phyloP scores from a whole-genome alignment of 1,284 basidiomycete genomes.

The Uromyces viciae-fabae region DNA sequence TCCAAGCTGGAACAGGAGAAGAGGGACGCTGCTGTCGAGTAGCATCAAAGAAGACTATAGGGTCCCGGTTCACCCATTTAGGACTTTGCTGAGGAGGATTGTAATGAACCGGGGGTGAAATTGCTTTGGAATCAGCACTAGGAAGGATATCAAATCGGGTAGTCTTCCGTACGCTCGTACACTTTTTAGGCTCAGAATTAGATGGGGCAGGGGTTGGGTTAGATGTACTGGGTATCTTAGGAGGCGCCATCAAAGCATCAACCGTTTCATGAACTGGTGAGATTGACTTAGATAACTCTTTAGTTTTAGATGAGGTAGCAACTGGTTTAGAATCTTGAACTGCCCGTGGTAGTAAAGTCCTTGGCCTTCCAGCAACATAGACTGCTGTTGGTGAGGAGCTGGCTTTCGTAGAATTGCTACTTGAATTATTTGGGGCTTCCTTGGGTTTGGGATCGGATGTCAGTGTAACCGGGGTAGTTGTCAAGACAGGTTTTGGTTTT shows the following conservation, averaged over 20 bases:
- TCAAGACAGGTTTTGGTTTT: constrained; percentile 2
- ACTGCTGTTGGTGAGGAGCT: constrained; percentile 4
- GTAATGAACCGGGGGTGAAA: neutral
- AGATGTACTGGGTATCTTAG: constrained; percentile 9
- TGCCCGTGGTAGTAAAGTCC: constrained; percentile 9
- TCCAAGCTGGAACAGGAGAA: constrained; percentile 42
- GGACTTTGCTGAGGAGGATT: neutral
- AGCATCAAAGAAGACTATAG: constrained; percentile 33
- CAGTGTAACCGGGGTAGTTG: neutral
- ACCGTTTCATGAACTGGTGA: neutral
- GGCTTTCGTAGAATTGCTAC: neutral
- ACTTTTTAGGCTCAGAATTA: constrained; percentile 31
- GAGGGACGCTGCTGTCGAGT: constrained; percentile 18
- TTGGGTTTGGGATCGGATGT: neutral
- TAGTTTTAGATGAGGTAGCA: constrained; percentile 3
- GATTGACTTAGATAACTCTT: neutral
- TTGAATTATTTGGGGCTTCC: neutral
- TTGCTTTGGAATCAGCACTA: neutral
- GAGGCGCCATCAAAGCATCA: neutral
- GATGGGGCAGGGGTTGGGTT: constrained; percentile 28
- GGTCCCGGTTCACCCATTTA: constrained; percentile 32
- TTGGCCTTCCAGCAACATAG: constrained; percentile 19
- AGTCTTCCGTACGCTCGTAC: constrained; percentile 26
- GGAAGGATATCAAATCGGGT: constrained; percentile 33
- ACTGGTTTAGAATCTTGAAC: neutral